phyloP scores from a whole-genome alignment of 164 flowering plant genomes.

The Saururus chinensis region DNA sequence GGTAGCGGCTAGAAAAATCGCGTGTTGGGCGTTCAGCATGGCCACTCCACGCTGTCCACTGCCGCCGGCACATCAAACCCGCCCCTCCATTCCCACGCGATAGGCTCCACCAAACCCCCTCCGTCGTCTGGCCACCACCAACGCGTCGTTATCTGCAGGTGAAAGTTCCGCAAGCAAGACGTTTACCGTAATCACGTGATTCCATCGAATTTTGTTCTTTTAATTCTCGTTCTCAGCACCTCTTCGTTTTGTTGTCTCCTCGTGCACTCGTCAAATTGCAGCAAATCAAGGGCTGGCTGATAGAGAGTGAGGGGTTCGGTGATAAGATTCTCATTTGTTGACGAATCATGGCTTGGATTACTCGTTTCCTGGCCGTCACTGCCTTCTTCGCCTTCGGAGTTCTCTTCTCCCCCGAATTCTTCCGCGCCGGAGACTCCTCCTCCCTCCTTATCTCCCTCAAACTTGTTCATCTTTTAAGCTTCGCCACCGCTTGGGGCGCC shows the following conservation, averaged over 20 bases:
- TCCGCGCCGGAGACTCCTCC: constrained; percentile 40
- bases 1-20: too few relatives aligned
- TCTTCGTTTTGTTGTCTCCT: neutral
- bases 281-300: too few relatives aligned
- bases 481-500: constrained; percentile 86
- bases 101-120: neutral
- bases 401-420: constrained; percentile 79
- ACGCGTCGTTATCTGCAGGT: neutral
- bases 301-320: neutral
- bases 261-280: neutral
- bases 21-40: too few relatives aligned
- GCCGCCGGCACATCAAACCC: too few relatives aligned
- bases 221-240: too few relatives aligned
- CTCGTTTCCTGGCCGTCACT: constrained; percentile 54
- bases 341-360: constrained; percentile 68
- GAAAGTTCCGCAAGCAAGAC: neutral
- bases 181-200: neutral
- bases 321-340: neutral
- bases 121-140: too few relatives aligned
- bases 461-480: constrained; percentile 74
- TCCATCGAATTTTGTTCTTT: neutral
- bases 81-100: neutral
- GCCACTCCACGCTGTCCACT: too few relatives aligned
- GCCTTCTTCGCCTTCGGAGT: constrained; percentile 70
- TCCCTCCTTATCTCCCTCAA: constrained; percentile 37